Evolutionary conservation across 768 basidiomycete genomes (phyloP), one percentile per base, ranked within the genome.

Genomic region (Boletus pseudopeckii): DNA sequence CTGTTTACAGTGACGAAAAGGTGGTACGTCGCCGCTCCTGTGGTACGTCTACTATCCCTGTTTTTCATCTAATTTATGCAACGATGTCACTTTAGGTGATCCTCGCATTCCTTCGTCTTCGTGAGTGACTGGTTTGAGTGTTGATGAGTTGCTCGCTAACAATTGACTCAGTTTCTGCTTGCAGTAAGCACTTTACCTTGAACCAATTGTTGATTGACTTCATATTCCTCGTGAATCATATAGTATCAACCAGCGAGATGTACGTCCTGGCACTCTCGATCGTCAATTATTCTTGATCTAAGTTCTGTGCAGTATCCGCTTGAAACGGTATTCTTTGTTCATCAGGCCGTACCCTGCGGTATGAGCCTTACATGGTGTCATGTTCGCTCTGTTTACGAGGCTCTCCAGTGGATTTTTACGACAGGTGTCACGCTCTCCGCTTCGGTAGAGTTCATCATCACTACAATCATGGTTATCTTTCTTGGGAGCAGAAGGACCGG

Each of bases 241-340:
- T 32, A 70, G 69, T 71, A 11, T 70, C 69, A 3, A 70, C 69
- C 1, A n/a, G 62, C 26, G 69, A 70, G 46, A 71, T 70, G 69
- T 70, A 53, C 14, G 69, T 59, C 4, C 11, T 11, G 3, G 45
- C 2, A 4, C 2, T 13, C 1, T 24, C 7, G 3, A 13, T 45
- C 2, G 0, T 44, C 5, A 0, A 1, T 14, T 8, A 4, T 18
- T 15, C 0, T 24, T 38, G 0, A 47, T 26, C 10, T 55, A 11
- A 48, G 8, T 3, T 20, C 1, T 40, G 3, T 22, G 7, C 30
- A 70, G 69, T 17, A 64, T 70, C 30, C 66, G 39, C 17, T 49
- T 70, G 48, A 64, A 63, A 32, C 69, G 44, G 3, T 70, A 64
- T 40, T 70, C 69, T 1, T 18, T 63, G 45, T 70, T 70, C 52